Conservation (phyloP, 1,284 basidiomycete species). For the Ceratobasidium sp. region DNA sequence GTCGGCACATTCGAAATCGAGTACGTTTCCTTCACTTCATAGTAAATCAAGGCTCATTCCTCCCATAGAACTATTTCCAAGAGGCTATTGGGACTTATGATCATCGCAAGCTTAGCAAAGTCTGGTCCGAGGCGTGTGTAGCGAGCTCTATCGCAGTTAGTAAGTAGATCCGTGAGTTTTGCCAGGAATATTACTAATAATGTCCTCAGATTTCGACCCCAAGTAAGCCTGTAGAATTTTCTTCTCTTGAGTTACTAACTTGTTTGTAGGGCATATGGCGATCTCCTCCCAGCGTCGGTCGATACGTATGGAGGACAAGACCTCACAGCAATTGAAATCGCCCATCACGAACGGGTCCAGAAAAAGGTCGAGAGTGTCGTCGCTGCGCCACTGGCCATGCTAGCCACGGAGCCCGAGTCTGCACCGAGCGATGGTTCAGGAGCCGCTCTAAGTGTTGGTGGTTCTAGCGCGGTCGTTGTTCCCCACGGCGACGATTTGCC, state of each 20-base stretch:
- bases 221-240: background rate
- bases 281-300: slow-evolving; percentile 9
- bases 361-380: background rate
- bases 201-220: background rate
- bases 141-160: slow-evolving; percentile 58
- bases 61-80: slow-evolving; percentile 28
- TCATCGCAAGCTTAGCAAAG: slow-evolving; percentile 41
- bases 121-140: slow-evolving; percentile 53
- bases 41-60: background rate
- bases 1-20: slow-evolving; percentile 41
- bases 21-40: background rate
- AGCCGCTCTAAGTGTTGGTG: too few relatives aligned
- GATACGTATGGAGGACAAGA: slow-evolving; percentile 35
- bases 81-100: slow-evolving; percentile 30
- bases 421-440: background rate
- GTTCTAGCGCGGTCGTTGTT: background rate
- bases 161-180: slow-evolving; percentile 12
- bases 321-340: slow-evolving; percentile 35
- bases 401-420: background rate
- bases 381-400: background rate
- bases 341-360: slow-evolving; percentile 1
- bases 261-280: background rate
- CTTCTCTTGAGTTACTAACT: background rate
- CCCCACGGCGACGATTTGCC: too few relatives aligned
- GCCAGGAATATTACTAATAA: background rate